These are phyloP conservation scores for Solioccasus polychromus DNA, from an alignment of 768 basidiomycete species.

Conservation along the genomic window DNA sequence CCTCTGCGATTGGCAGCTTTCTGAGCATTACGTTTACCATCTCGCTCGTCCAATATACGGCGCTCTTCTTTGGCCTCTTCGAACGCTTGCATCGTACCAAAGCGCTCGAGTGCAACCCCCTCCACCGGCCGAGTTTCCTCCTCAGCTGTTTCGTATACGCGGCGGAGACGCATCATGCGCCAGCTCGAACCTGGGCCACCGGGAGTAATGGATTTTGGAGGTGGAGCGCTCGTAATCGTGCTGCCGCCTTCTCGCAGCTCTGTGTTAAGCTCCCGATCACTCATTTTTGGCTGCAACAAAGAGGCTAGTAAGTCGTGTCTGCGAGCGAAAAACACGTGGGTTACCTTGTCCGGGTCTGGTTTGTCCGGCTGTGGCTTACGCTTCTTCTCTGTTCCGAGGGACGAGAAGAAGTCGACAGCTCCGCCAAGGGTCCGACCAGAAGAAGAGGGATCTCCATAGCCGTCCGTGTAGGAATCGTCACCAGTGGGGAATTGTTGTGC, in stretches of 20 bases:
- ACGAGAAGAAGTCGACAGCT: constrained; percentile 86
- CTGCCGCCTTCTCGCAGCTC: constrained; percentile 47
- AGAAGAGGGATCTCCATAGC: constrained; percentile 52
- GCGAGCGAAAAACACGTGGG: not conserved
- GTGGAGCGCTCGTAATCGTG: constrained; percentile 36
- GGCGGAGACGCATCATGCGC: constrained; percentile 95
- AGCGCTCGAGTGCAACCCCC: constrained; percentile 84
- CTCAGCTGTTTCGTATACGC: constrained; percentile 86
- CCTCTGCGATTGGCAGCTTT: constrained; percentile 36
- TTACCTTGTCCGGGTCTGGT: constrained; percentile 72
- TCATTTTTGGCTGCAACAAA: constrained; percentile 51
- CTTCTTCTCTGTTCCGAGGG: constrained; percentile 77
- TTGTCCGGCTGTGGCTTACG: constrained; percentile 57
- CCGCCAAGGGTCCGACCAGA: constrained; percentile 49
- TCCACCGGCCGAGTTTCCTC: constrained; percentile 75
- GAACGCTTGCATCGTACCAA: constrained; percentile 81
- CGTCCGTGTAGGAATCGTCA: constrained; percentile 61
- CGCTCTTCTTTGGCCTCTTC: constrained; percentile 88
- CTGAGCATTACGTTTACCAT: constrained; percentile 46
- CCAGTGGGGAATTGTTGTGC: constrained; percentile 24
- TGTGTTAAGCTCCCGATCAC: constrained; percentile 60
- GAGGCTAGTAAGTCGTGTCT: constrained; percentile 4
- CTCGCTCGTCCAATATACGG: constrained; percentile 79
- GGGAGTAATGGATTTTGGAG: constrained; percentile 55
- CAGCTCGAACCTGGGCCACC: constrained; percentile 93